Percentiles rank a stretch among this genome's conserved stretches.
Conservation (phyloP, 2,329 filamentous ascomycete genomes). For the Aspergillus uvarum region DNA sequence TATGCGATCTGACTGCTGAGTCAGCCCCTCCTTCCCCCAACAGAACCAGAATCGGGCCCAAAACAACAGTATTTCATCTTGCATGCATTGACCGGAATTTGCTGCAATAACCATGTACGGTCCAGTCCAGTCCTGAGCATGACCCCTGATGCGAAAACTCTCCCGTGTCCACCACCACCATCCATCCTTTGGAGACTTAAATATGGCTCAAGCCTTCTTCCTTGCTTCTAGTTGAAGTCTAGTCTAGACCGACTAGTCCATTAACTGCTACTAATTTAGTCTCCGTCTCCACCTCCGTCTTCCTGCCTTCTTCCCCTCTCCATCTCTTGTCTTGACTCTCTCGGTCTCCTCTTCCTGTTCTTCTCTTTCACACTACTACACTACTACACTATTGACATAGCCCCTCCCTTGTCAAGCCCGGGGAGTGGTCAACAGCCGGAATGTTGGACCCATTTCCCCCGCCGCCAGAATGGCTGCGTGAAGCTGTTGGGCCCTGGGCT, state of each 20-base stretch:
- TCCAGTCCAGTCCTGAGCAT: neutral
- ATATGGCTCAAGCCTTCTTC: neutral
- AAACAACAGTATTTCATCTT: neutral
- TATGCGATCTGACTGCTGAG: neutral
- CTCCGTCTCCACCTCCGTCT: conserved; percentile 9
- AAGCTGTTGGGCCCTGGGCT: conserved; percentile 51
- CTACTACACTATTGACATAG: neutral
- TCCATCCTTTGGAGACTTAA: neutral
- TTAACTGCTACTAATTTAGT: neutral
- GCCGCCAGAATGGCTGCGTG: conserved; percentile 53
- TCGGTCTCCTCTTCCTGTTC: neutral
- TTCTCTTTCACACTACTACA: neutral
- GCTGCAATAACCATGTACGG: neutral
- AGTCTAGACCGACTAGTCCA: conserved; percentile 1
- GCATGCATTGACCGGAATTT: neutral
- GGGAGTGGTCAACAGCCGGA: conserved; percentile 20
- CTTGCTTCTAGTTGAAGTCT: neutral
- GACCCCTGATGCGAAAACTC: neutral
- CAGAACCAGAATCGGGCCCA: neutral
- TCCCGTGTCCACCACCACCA: too few species aligned
- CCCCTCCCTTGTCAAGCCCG: neutral
- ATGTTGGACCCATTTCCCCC: conserved; percentile 49
- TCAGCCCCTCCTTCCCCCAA: neutral
- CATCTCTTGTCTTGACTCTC: neutral
- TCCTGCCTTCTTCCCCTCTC: conserved; percentile 5